These are phyloP conservation scores for Speleostelium caveatum DNA, from an alignment of 78 protist genomes.

Conservation along the genomic window DNA sequence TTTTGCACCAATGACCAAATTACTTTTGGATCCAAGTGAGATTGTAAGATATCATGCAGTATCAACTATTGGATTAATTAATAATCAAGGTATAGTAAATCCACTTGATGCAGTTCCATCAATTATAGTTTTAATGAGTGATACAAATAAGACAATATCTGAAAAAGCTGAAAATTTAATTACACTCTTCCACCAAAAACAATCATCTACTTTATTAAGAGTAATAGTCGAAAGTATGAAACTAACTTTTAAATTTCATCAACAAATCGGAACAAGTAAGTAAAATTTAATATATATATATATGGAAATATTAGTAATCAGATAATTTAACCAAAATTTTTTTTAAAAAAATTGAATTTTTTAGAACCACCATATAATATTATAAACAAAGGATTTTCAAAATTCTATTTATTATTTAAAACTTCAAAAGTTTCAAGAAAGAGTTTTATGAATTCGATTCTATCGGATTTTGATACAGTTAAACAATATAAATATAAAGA, in stretches of 20 bases:
- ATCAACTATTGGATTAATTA: constrained; percentile 41
- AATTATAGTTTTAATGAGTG: constrained; percentile 41
- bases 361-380: constrained; percentile 47
- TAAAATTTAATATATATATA: not conserved
- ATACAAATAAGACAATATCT: constrained; percentile 24
- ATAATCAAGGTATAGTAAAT: constrained; percentile 61
- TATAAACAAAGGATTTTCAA: constrained; percentile 50
- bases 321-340: not conserved
- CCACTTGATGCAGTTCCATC: constrained; percentile 59
- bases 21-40: constrained; percentile 21
- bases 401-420: constrained; percentile 64
- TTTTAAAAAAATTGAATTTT: not conserved
- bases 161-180: constrained; percentile 4
- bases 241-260: constrained; percentile 46
- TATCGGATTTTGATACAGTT: constrained; percentile 28
- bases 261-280: constrained; percentile 41
- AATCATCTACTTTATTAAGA: constrained; percentile 51
- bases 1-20: constrained; percentile 38
- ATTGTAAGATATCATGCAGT: constrained; percentile 29
- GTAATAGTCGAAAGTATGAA: constrained; percentile 34
- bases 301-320: not conserved
- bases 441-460: constrained; percentile 10
- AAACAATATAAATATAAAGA: constrained; percentile 24
- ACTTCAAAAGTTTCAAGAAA: constrained; percentile 26
- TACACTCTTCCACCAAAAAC: constrained; percentile 23